phyloP scores from a whole-genome alignment of 2,329 filamentous ascomycete species.

The Conoideocrella luteorostrata region DNA sequence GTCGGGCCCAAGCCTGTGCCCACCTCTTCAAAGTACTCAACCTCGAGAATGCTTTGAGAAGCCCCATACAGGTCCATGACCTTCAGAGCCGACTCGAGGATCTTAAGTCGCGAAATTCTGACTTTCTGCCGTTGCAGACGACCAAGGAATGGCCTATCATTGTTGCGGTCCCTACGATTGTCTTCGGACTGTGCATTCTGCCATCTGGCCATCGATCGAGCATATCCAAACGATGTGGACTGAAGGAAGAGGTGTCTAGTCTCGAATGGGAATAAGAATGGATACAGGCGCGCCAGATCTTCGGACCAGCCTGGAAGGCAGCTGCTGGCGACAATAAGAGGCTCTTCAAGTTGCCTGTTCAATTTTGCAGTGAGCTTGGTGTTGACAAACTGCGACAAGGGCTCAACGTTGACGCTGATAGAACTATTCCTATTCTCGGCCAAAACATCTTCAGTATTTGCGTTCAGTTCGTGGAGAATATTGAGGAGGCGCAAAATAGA shows the following conservation, averaged over 20 bases:
- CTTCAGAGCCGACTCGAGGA: conserved; percentile 92
- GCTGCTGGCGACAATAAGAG: conserved; percentile 92
- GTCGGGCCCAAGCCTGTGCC: conserved; percentile 93
- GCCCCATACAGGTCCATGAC: conserved; percentile 98
- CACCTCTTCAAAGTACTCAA: conserved; percentile 98
- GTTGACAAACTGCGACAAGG: conserved; percentile 91
- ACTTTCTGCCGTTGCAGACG: conserved; percentile 94
- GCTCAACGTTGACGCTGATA: conserved; percentile 69
- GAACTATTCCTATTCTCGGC: conserved; percentile 64
- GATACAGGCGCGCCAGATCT: conserved; percentile 86
- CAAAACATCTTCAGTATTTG: conserved; percentile 86
- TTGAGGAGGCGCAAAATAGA: conserved; percentile 83
- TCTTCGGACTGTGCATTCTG: conserved; percentile 82
- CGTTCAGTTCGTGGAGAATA: conserved; percentile 86
- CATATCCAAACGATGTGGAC: conserved; percentile 97
- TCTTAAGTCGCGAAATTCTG: conserved; percentile 90
- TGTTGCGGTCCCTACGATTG: conserved; percentile 72
- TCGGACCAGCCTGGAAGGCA: conserved; percentile 95
- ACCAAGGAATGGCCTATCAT: conserved; percentile 86
- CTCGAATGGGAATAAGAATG: conserved; percentile 97
- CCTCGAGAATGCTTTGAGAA: conserved; percentile 92
- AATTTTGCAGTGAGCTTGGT: conserved; percentile 97
- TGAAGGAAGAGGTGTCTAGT: conserved; percentile 94
- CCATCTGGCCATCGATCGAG: conserved; percentile 95
- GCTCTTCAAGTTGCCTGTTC: conserved; percentile 93